Evolutionary conservation across 2,329 filamentous ascomycete species (phyloP).

Genomic region (Didymella exigua): DNA sequence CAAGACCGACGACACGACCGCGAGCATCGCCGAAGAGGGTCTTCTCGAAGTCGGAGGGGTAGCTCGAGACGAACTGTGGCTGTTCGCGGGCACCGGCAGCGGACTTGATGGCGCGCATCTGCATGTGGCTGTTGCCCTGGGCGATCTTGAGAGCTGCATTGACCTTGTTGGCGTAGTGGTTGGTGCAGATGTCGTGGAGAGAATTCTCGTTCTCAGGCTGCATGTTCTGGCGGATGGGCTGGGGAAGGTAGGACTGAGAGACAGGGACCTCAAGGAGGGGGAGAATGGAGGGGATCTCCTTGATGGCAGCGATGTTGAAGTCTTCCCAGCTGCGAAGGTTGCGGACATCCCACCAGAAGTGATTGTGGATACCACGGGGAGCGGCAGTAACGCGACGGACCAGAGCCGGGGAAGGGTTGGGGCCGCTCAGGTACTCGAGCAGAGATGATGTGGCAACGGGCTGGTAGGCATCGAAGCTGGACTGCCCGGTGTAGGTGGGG

Average conservation of each 20-base stretch:
- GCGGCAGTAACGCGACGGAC: slow-evolving; percentile 78
- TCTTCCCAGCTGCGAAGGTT: slow-evolving; percentile 82
- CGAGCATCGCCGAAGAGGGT: slow-evolving; percentile 55
- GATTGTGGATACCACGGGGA: slow-evolving; percentile 71
- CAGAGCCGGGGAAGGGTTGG: slow-evolving; percentile 82
- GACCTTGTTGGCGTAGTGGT: slow-evolving; percentile 83
- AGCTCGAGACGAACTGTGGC: slow-evolving; percentile 69
- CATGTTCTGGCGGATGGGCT: slow-evolving; percentile 62
- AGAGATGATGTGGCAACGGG: slow-evolving; percentile 67
- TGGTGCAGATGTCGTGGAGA: slow-evolving; percentile 75
- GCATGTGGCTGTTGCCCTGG: slow-evolving; percentile 67
- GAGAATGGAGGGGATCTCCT: slow-evolving; percentile 73
- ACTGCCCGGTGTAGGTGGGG: slow-evolving; percentile 48
- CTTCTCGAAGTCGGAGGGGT: slow-evolving; percentile 59
- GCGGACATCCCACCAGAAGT: slow-evolving; percentile 97
- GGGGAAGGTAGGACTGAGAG: slow-evolving; percentile 65
- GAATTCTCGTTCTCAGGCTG: slow-evolving; percentile 79
- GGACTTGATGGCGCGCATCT: slow-evolving; percentile 51
- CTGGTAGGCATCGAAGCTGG: slow-evolving; percentile 46
- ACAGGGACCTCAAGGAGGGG: slow-evolving; percentile 69
- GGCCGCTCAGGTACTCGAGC: slow-evolving; percentile 74
- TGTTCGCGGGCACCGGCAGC: slow-evolving; percentile 58
- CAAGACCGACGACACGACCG: slow-evolving; percentile 77
- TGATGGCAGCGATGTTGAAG: slow-evolving; percentile 76
- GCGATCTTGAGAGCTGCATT: slow-evolving; percentile 82